Evolutionary conservation across 805 yeast genomes (phyloP), one percentile per base, ranked within the genome.

Genomic region (Clavispora fructus): DNA sequence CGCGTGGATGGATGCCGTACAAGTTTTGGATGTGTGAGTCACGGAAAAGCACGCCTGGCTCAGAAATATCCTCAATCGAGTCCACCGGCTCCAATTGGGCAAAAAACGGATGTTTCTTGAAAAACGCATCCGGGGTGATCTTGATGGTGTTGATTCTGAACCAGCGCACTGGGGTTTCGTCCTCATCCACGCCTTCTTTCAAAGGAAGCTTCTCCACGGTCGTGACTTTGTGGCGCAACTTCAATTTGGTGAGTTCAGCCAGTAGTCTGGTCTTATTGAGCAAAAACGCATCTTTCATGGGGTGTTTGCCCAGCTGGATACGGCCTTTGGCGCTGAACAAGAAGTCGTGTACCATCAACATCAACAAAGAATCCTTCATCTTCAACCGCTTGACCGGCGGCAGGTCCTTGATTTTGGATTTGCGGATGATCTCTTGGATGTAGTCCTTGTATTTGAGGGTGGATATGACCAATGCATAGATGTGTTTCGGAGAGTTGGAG

Each of bases 241-340:
- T 87, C 58, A 89, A 68, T 58, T 86, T 87, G 19, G 80, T 85
- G 47, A 86, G 71, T 61, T 94, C 98, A 1, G 95, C 91, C 47
- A 80, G 82, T 42, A 92, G 69, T 54, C 98, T 71, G 0, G 95
- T 83, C 63, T 86, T 87, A 62, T 90, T 85, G 48, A 80, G 75
- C 46, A 94, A 67, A 5, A 94, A 73, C 11, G 87, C 85, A 41
- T 87, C 94, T 60, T 94, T 94, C 47, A 89, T 74, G 0, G 92
- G 87, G 50, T 85, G 89, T 57, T 90, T 91, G 7, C 95, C 95
- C 74, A 89, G 84, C 61, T 89, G 95, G 48, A 92, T 85, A 50
- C 97, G 69, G 10, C 95, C 94, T 26, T 80, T 74, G 52, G 81
- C 78, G 6, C 92, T 77, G 47, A 94, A 75, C 6, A 91, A 63